Conservation (phyloP, 78 protist species). For the Dictyostelium purpureum region DNA sequence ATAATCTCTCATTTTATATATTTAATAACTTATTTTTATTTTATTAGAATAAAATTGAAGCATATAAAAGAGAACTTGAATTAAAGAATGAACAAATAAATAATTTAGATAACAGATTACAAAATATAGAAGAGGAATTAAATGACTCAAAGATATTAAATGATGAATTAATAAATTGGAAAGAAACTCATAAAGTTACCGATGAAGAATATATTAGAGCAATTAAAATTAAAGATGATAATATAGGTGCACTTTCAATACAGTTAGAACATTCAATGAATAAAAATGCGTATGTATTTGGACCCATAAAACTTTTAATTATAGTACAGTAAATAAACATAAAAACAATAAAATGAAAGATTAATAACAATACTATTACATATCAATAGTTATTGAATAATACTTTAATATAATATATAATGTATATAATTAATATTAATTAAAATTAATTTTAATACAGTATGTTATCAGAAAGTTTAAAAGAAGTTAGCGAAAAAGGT, state of each 20-base stretch:
- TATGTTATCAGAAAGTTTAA: constrained; percentile 62
- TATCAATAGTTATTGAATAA: neutral
- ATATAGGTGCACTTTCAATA: constrained; percentile 40
- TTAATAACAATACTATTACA: no score
- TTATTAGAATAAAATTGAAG: constrained; percentile 14
- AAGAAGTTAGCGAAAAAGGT: constrained; percentile 57
- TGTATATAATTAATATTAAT: no score
- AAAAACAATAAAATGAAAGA: no score
- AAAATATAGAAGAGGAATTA: constrained; percentile 32
- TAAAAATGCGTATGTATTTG: constrained; percentile 28
- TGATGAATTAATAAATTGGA: constrained; percentile 53
- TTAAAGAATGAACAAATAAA: constrained; percentile 18
- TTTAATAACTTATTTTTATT: neutral
- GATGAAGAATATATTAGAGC: constrained; percentile 52
- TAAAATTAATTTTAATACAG: neutral
- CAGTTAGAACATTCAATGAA: constrained; percentile 50
- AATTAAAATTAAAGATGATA: constrained; percentile 26
- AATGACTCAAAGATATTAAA: constrained; percentile 23
- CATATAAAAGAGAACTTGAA: constrained; percentile 39
- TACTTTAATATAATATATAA: neutral
- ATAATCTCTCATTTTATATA: neutral
- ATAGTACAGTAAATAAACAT: no score
- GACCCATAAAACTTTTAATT: no score
- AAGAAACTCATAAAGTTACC: constrained; percentile 62
- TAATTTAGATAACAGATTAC: neutral